These are phyloP conservation scores for Phlebiopsis flavidoalba DNA, from an alignment of 768 basidiomycete genomes.

Conservation along the genomic window DNA sequence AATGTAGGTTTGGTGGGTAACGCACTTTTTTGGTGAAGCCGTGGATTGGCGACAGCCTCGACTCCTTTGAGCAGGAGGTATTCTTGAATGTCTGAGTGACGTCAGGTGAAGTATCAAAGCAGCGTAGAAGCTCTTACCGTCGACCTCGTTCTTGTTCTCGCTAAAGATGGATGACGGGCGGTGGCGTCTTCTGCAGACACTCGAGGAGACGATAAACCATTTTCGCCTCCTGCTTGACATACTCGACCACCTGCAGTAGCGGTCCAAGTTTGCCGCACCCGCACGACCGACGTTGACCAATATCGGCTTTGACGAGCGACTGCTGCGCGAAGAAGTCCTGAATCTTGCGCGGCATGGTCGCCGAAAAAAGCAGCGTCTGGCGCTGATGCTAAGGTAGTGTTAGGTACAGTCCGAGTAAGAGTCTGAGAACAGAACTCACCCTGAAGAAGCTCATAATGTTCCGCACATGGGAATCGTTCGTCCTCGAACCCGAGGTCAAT, in stretches of 20 bases:
- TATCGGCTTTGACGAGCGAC: constrained; percentile 89
- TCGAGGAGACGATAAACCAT: constrained; percentile 99
- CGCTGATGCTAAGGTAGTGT: constrained; percentile 70
- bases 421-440: constrained; percentile 37
- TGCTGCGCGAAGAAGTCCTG: constrained; percentile 97
- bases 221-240: constrained; percentile 99
- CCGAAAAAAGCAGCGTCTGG: constrained; percentile 95
- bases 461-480: constrained; percentile 91
- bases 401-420: not conserved
- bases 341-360: constrained; percentile 98
- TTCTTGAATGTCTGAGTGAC: constrained; percentile 87
- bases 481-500: constrained; percentile 99
- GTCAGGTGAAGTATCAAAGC: not conserved
- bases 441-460: constrained; percentile 99
- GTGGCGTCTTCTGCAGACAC: constrained; percentile 96
- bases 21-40: constrained; percentile 94
- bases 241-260: constrained; percentile 96
- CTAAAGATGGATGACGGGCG: constrained; percentile 97
- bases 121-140: constrained; percentile 49
- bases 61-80: constrained; percentile 95
- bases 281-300: constrained; percentile 97
- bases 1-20: constrained; percentile 2
- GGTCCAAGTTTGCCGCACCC: constrained; percentile 94
- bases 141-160: constrained; percentile 99
- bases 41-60: constrained; percentile 97